Evolutionary conservation across 106 monocot genomes (phyloP).

Genomic region (Dioscorea zingiberensis): DNA sequence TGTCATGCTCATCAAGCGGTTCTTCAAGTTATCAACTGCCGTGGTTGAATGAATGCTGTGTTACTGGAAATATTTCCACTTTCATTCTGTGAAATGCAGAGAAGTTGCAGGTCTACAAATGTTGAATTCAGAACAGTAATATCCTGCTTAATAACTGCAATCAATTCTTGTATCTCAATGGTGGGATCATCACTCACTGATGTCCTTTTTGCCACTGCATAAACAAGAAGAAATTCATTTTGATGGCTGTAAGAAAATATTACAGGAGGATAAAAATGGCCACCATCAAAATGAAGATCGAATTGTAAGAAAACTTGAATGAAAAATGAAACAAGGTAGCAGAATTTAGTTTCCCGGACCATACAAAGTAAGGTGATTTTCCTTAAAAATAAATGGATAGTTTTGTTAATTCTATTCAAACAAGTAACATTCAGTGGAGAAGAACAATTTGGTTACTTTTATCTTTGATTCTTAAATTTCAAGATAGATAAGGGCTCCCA

Average conservation of each 20-base stretch:
- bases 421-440: too few species aligned
- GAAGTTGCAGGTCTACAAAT: slow-evolving; percentile 76
- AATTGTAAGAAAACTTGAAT: too few species aligned
- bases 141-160: slow-evolving; percentile 88
- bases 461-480: too few species aligned
- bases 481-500: too few species aligned
- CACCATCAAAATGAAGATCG: too few species aligned
- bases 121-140: slow-evolving; percentile 60
- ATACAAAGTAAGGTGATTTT: too few species aligned
- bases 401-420: too few species aligned
- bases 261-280: too few species aligned
- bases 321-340: too few species aligned
- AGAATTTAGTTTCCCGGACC: too few species aligned
- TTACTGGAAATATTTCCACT: slow-evolving; percentile 65
- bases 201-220: slow-evolving; percentile 92
- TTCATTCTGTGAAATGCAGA: slow-evolving; percentile 82
- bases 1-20: slow-evolving; percentile 26
- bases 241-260: not conserved
- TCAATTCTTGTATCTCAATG: slow-evolving; percentile 37
- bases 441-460: too few species aligned
- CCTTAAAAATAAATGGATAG: too few species aligned
- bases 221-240: slow-evolving; percentile 4
- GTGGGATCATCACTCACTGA: slow-evolving; percentile 83
- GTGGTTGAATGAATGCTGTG: slow-evolving; percentile 78
- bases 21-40: slow-evolving; percentile 87